A percentile compares a stretch with the other conserved stretches of the same genome.
These are phyloP conservation scores for Aspergillus brasiliensis DNA, from an alignment of 2,329 filamentous ascomycete species.

Conservation along the genomic window DNA sequence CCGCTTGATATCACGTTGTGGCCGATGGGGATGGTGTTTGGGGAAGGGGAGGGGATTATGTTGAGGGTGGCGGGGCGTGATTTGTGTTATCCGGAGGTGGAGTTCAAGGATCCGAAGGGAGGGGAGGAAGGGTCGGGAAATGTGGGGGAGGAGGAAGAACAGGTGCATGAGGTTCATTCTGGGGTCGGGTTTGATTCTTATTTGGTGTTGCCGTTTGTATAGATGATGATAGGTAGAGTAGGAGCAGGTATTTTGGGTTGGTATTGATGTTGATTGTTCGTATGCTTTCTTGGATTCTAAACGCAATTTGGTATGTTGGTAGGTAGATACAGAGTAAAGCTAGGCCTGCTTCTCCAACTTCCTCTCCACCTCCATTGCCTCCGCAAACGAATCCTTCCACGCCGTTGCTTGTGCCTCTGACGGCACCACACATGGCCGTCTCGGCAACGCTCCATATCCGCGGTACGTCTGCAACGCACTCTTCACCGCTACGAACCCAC, in stretches of 20 bases:
- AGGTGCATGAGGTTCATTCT: slow-evolving; percentile 15
- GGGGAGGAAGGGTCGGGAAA: neutral
- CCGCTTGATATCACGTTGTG: slow-evolving; percentile 22
- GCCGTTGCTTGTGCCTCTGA: slow-evolving; percentile 35
- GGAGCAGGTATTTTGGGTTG: too few relatives aligned
- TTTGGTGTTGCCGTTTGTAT: neutral
- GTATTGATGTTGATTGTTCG: too few relatives aligned
- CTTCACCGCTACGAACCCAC: slow-evolving; percentile 85
- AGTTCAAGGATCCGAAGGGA: neutral
- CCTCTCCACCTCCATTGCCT: slow-evolving; percentile 42
- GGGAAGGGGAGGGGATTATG: slow-evolving; percentile 24
- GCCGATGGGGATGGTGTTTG: slow-evolving; percentile 28
- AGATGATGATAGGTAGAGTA: neutral
- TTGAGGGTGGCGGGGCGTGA: slow-evolving; percentile 26
- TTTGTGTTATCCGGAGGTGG: slow-evolving; percentile 23
- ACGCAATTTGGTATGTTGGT: too few relatives aligned
- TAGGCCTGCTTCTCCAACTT: slow-evolving; percentile 27
- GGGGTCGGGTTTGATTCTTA: slow-evolving; percentile 9
- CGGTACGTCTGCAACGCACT: slow-evolving; percentile 77
- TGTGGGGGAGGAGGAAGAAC: slow-evolving; percentile 16
- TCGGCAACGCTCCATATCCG: slow-evolving; percentile 77
- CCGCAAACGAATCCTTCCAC: slow-evolving; percentile 41
- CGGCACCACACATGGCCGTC: slow-evolving; percentile 63
- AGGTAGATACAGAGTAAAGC: neutral
- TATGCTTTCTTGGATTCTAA: too few relatives aligned